These are phyloP conservation scores for Insectozyma bohioensis DNA, from an alignment of 1,139 yeast genomes.

Conservation along the genomic window DNA sequence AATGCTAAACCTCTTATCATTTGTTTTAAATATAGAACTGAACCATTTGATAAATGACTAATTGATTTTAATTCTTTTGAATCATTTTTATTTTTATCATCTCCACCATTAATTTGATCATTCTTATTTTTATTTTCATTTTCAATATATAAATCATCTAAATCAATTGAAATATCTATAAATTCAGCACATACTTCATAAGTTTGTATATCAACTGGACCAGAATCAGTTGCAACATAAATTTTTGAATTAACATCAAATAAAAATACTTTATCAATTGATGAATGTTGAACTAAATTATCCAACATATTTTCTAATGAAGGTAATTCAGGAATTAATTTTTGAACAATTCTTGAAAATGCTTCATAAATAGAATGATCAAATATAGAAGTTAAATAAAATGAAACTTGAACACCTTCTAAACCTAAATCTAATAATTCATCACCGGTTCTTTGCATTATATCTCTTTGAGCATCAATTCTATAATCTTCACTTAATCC, in stretches of 20 bases:
- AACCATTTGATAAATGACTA: constrained; percentile 78
- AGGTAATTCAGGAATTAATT: constrained; percentile 85
- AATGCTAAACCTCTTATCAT: constrained; percentile 93
- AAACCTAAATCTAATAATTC: constrained; percentile 86
- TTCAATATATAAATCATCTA: constrained; percentile 69
- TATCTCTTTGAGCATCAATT: constrained; percentile 92
- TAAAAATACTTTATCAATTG: constrained; percentile 87
- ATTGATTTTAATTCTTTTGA: constrained; percentile 57
- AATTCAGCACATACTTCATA: constrained; percentile 97
- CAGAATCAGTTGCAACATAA: constrained; percentile 93
- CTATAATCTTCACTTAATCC: constrained; percentile 93
- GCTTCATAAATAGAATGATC: constrained; percentile 97
- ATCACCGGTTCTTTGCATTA: constrained; percentile 94
- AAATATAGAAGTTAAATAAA: constrained; percentile 88
- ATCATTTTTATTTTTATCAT: constrained; percentile 13
- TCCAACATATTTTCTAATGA: constrained; percentile 86
- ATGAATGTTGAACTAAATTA: constrained; percentile 82
- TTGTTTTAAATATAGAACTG: constrained; percentile 77
- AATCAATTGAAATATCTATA: constrained; percentile 88
- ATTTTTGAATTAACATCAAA: constrained; percentile 94
- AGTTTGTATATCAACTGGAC: constrained; percentile 92
- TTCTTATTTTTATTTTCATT: constrained; percentile 17
- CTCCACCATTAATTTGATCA: constrained; percentile 8
- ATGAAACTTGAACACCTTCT: constrained; percentile 88
- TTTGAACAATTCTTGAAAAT: constrained; percentile 88